Conservation (phyloP, 352 stramenopile species). For the Pythium sp. region DNA sequence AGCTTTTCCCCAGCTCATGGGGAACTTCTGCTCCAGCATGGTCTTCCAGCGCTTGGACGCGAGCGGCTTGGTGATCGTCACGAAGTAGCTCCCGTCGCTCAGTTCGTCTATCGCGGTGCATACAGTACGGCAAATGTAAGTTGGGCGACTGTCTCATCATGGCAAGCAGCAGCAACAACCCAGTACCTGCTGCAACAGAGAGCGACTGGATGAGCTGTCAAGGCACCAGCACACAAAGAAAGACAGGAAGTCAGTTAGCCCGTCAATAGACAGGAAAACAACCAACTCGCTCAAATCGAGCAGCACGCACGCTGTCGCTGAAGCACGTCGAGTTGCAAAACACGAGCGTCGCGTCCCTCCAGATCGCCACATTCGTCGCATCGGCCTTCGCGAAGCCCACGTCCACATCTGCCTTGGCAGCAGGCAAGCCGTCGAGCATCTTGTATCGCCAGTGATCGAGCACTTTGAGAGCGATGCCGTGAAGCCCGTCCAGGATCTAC, state of each 20-base stretch:
- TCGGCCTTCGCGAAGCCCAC: slow-evolving; percentile 55
- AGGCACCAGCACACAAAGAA: background rate
- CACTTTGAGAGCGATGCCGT: slow-evolving; percentile 55
- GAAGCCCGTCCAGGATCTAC: slow-evolving; percentile 53
- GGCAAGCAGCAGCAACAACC: background rate
- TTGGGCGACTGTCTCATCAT: background rate
- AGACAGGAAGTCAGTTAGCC: background rate
- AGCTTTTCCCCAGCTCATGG: slow-evolving; percentile 63
- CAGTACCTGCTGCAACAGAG: slow-evolving; percentile 15
- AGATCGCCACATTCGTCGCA: slow-evolving; percentile 44
- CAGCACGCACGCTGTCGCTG: slow-evolving; percentile 48
- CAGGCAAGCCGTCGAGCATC: slow-evolving; percentile 48
- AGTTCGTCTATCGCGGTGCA: slow-evolving; percentile 30
- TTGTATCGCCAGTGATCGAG: slow-evolving; percentile 69
- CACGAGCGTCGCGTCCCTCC: slow-evolving; percentile 53
- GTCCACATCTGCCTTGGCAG: slow-evolving; percentile 49
- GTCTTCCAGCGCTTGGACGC: slow-evolving; percentile 53
- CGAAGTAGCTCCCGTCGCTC: slow-evolving; percentile 48
- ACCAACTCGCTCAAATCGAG: background rate
- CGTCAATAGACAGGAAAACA: background rate
- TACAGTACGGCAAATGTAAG: background rate
- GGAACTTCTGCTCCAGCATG: slow-evolving; percentile 58
- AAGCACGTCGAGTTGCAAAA: slow-evolving; percentile 76
- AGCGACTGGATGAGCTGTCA: slow-evolving; percentile 32
- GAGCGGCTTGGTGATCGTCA: slow-evolving; percentile 60